phyloP scores from a whole-genome alignment of 2,329 filamentous ascomycete species.

The Talaromyces islandicus region DNA sequence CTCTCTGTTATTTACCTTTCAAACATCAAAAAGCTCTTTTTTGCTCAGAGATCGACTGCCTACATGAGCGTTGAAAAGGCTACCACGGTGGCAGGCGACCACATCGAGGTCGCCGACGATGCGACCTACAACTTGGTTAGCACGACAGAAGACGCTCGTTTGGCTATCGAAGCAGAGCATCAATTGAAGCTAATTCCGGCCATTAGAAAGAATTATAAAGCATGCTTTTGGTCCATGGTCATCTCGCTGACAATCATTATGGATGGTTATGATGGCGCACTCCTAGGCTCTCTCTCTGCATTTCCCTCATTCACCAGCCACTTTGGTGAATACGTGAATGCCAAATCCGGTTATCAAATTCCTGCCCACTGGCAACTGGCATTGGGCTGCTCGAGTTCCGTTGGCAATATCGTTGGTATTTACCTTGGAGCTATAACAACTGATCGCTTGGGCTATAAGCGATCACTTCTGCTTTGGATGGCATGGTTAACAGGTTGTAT shows the following conservation, averaged over 20 bases:
- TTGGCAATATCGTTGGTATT: conserved; percentile 11
- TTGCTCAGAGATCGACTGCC: background rate
- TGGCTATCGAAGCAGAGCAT: conserved; percentile 45
- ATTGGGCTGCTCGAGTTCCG: conserved; percentile 4
- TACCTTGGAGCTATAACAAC: conserved; percentile 5
- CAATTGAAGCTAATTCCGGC: conserved; percentile 69
- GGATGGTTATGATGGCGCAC: conserved; percentile 80
- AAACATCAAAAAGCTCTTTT: background rate
- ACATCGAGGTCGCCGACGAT: conserved; percentile 15
- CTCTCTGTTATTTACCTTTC: background rate
- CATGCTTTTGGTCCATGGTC: conserved; percentile 73
- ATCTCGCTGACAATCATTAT: conserved; percentile 89
- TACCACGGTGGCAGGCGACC: background rate
- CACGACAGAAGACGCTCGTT: conserved; percentile 28
- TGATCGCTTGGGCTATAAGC: conserved; percentile 6
- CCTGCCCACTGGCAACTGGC: conserved; percentile 9
- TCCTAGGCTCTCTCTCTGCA: conserved; percentile 73
- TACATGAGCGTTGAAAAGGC: conserved; percentile 4
- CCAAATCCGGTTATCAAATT: conserved; percentile 31
- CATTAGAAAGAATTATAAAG: conserved; percentile 77
- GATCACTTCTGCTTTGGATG: conserved; percentile 43
- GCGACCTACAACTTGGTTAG: conserved; percentile 7
- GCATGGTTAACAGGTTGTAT: conserved; percentile 42
- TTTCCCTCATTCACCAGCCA: conserved; percentile 36
- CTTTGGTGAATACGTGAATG: conserved; percentile 27